These are phyloP conservation scores for Pseudonitzschia delicatissima DNA, from an alignment of 108 stramenopile genomes.

Conservation along the genomic window DNA sequence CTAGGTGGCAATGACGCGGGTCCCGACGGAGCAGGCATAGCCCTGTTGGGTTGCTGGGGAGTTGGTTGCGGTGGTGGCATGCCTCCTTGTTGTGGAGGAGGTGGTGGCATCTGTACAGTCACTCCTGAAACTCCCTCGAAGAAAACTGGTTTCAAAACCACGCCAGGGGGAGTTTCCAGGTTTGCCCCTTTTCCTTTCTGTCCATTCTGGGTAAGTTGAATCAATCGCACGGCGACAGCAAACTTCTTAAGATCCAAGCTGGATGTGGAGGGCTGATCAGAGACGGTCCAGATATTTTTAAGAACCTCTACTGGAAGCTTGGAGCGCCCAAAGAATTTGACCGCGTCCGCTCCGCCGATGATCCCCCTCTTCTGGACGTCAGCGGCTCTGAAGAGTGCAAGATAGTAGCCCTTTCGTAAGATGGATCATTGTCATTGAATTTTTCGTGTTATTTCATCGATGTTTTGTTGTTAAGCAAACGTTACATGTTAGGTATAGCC, in stretches of 20 bases:
- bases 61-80: constrained; percentile 12
- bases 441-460: too few species aligned
- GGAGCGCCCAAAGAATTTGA: constrained; percentile 81
- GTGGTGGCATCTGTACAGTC: constrained; percentile 29
- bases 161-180: constrained; percentile 50
- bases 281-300: constrained; percentile 83
- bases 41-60: constrained; percentile 23
- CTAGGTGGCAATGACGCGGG: not conserved
- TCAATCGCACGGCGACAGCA: constrained; percentile 71
- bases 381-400: constrained; percentile 77
- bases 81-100: constrained; percentile 26
- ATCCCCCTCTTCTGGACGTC: constrained; percentile 52
- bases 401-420: constrained; percentile 65
- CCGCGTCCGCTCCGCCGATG: constrained; percentile 79
- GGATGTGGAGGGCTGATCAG: constrained; percentile 67
- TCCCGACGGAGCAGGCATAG: constrained; percentile 10
- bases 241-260: constrained; percentile 69
- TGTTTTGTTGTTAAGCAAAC: not conserved
- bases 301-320: constrained; percentile 80
- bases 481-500: not conserved
- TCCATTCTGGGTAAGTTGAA: constrained; percentile 84
- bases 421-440: not conserved
- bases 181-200: constrained; percentile 55
- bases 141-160: constrained; percentile 46
- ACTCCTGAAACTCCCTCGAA: constrained; percentile 68